phyloP scores from a whole-genome alignment of 768 basidiomycete species.

The Trametes villosa region DNA sequence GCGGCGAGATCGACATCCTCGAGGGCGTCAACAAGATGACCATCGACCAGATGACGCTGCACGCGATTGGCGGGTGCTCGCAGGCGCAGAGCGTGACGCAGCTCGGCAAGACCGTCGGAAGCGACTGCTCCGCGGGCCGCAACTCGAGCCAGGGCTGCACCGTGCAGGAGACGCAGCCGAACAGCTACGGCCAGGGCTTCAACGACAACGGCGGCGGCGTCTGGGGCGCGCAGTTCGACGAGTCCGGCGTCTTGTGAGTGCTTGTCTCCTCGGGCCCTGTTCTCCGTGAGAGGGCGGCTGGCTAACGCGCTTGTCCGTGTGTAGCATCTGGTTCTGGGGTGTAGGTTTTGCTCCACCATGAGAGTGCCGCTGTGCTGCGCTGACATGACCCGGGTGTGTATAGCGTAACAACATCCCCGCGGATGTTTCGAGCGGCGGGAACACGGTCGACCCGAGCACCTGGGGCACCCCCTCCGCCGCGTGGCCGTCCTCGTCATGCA shows the following conservation, averaged over 20 bases:
- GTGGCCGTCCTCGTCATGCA: slow-evolving; percentile 42
- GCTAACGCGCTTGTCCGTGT: neutral
- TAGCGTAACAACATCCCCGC: slow-evolving; percentile 44
- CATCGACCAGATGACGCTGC: slow-evolving; percentile 60
- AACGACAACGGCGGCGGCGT: slow-evolving; percentile 57
- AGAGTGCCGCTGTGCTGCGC: neutral
- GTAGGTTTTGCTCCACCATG: slow-evolving; percentile 30
- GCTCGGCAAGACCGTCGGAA: slow-evolving; percentile 34
- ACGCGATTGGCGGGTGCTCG: slow-evolving; percentile 45
- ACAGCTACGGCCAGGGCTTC: slow-evolving; percentile 47
- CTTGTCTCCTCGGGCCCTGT: neutral
- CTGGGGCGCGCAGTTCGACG: slow-evolving; percentile 71
- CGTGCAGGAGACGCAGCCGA: slow-evolving; percentile 36
- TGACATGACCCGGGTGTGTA: slow-evolving; percentile 1
- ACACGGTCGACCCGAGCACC: slow-evolving; percentile 40
- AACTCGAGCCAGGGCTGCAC: slow-evolving; percentile 27
- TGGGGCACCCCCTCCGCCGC: slow-evolving; percentile 53
- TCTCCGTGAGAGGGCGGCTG: neutral
- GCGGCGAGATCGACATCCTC: slow-evolving; percentile 45
- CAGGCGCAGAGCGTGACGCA: slow-evolving; percentile 36
- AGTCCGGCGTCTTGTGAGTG: slow-evolving; percentile 50
- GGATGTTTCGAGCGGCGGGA: slow-evolving; percentile 37
- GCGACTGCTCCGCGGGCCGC: slow-evolving; percentile 37
- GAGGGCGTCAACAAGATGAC: slow-evolving; percentile 58
- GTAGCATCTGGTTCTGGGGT: slow-evolving; percentile 55